Base-by-base conservation (phyloP, 805 yeast species). In the Yarrowia deformans region DNA sequence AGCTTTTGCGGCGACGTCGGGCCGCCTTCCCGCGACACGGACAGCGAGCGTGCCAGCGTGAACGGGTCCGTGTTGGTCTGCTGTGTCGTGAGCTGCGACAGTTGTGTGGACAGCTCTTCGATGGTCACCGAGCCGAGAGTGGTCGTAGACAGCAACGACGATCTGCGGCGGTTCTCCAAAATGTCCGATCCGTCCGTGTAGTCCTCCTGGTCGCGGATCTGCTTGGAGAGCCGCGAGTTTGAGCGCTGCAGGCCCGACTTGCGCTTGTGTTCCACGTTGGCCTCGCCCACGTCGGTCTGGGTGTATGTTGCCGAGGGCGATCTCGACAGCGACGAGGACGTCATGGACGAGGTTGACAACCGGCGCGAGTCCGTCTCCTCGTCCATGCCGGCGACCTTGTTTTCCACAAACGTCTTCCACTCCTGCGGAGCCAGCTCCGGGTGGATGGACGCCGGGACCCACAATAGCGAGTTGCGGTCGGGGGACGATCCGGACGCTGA, bases 401-500 rank as follows among this genome's bases (percentile, higher is more conserved):
- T 74, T 69, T 78, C 78, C 29, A 81, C 81, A 73, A 79, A 81
- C 18, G 81, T 72, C 67, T 77, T 76, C 84, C 84, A 81, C 74
- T 90, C 91, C 74, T 91, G 96, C 1, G 98, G 98, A 34, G 96
- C 93, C n/a, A 94, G 85, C 74, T 90, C 94, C 1, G 98, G 98
- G 77, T 95, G 99, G 46, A 92, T 83, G 71, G 87, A 87, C 1
- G 98, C 99, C 0, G 98, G 98, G 0, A 95, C 98, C 99, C 99
- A 94, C 68, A 94, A 80, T 40, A 90, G 79, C 69, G 68, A 63
- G 56, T 63, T 63, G 37, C 56, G 68, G 45, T 63, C 56, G 9
- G 50, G 45, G n/a, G 72, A 70, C 32, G 35, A 34, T 8, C 35
- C 35, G 37, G 49, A 43, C 23, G 12, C 23, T n/a, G 75, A 72